phyloP scores from a whole-genome alignment of 495 filamentous ascomycete species.

The Penicillium daleae region DNA sequence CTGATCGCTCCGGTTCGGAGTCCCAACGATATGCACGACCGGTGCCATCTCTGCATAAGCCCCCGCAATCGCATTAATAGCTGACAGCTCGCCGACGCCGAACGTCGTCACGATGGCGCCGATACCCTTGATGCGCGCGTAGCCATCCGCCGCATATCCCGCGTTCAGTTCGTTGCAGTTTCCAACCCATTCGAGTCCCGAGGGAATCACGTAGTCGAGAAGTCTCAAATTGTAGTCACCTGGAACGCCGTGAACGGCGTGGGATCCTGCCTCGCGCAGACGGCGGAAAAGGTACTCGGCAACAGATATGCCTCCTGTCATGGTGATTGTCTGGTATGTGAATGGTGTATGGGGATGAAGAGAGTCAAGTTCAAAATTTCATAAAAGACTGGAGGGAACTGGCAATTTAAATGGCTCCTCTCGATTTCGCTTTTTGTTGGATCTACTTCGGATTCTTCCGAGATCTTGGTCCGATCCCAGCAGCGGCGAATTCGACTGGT shows the following conservation, averaged over 20 bases:
- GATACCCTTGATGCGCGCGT: conserved; percentile 71
- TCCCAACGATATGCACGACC: conserved; percentile 76
- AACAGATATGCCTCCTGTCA: conserved; percentile 5
- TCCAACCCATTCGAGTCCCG: conserved; percentile 68
- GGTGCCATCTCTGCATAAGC: conserved; percentile 72
- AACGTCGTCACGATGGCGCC: conserved; percentile 73
- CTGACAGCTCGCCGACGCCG: conserved; percentile 74
- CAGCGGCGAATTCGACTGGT: not conserved
- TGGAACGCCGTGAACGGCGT: conserved; percentile 19
- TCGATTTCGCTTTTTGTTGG: not conserved
- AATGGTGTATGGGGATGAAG: not conserved
- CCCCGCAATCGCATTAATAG: conserved; percentile 70
- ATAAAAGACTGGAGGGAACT: too few species aligned
- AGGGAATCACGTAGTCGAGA: conserved; percentile 63
- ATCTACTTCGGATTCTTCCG: not conserved
- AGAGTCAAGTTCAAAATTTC: not conserved
- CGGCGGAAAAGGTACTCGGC: conserved; percentile 22
- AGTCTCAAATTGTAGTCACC: conserved; percentile 74
- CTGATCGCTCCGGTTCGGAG: conserved; percentile 9
- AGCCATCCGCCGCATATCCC: conserved; percentile 78
- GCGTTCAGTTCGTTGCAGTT: conserved; percentile 79
- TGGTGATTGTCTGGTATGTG: not conserved
- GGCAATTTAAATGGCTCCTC: not conserved
- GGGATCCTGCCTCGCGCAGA: conserved; percentile 8
- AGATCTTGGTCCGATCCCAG: not conserved